Evolutionary conservation across 2,329 filamentous ascomycete genomes (phyloP), one percentile per base, ranked within the genome.

Genomic region (Sordariomycetes sp.): DNA sequence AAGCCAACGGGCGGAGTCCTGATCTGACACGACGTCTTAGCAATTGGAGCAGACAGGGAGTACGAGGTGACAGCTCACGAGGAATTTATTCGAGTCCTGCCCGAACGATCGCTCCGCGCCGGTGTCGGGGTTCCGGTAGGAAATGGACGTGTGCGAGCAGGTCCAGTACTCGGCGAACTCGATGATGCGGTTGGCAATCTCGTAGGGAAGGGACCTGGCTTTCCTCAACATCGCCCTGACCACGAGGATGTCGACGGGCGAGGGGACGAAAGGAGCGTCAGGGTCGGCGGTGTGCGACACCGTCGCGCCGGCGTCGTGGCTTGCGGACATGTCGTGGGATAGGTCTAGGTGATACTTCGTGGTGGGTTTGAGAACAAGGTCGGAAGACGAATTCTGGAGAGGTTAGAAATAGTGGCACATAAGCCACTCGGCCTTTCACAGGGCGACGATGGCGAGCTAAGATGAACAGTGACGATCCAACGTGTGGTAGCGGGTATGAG

Each of bases 161-260:
- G 76, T 76, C 82, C 82, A 86, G 66, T 85, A 85, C 66, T 84
- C 81, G 57, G 81, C 82, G 32, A 71, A 65, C 62, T 86, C 81
- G 57, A 85, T 66, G 52, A 86, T 74, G 52, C 67, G 65, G 62
- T 84, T 76, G 42, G 82, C 69, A 0, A 86, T 59, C 59, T 85
- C 82, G 1, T 71, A 65, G 0, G 82, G 82, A 1, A 85, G 67
- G 2, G 65, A 65, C 7, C 68, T 66, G 12, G 66, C 69, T 56
- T 71, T 70, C 28, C 63, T 64, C n/a, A 85, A 64, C 65, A 79
- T 72, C 13, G 70, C 63, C 56, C 77, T 78, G 12, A 76, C 72
- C 1, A 76, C 65, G 2, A 74, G 60, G 1, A 84, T 74, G 64
- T 85, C 80, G 48, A 70, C 65, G 3, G 74, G 65, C 0, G 66